Evolutionary conservation across 1,139 yeast species (phyloP).

Genomic region (Blastobotrys proliferans): DNA sequence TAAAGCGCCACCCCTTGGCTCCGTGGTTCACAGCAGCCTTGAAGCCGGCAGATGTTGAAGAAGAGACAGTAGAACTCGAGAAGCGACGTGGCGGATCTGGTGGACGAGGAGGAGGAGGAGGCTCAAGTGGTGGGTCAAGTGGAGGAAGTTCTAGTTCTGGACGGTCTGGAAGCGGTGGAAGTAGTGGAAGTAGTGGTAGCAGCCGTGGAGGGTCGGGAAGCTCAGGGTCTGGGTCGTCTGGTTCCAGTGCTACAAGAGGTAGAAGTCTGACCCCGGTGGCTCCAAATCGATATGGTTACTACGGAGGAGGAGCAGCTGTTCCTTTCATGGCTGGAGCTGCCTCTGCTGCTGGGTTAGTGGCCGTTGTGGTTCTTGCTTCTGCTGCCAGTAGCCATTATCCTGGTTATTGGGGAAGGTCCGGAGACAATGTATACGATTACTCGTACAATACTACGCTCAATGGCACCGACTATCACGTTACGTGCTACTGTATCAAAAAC

Average conservation of each 20-base stretch:
- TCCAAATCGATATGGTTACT: constrained; percentile 18
- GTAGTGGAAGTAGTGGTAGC: constrained; percentile 10
- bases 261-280: constrained; percentile 11
- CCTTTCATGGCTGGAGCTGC: constrained; percentile 26
- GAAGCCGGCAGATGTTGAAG: not conserved
- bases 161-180: constrained; percentile 13
- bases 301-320: constrained; percentile 25
- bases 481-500: constrained; percentile 23
- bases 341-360: constrained; percentile 21
- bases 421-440: constrained; percentile 22
- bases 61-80: no score
- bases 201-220: constrained; percentile 13
- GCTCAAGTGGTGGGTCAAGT: constrained; percentile 10
- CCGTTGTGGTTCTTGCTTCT: constrained; percentile 15
- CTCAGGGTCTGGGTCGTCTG: constrained; percentile 10
- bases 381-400: constrained; percentile 16
- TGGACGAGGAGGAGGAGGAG: constrained; percentile 17
- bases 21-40: not conserved
- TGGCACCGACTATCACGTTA: constrained; percentile 22
- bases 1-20: no score
- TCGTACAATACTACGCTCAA: constrained; percentile 22
- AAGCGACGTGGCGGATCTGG: constrained; percentile 9
- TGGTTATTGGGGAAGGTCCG: constrained; percentile 26
- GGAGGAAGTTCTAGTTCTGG: constrained; percentile 10
- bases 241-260: constrained; percentile 10